Evolutionary conservation across 2,329 filamentous ascomycete species (phyloP), one percentile per base, ranked within the genome.

Genomic region (Penicillium occitanis): DNA sequence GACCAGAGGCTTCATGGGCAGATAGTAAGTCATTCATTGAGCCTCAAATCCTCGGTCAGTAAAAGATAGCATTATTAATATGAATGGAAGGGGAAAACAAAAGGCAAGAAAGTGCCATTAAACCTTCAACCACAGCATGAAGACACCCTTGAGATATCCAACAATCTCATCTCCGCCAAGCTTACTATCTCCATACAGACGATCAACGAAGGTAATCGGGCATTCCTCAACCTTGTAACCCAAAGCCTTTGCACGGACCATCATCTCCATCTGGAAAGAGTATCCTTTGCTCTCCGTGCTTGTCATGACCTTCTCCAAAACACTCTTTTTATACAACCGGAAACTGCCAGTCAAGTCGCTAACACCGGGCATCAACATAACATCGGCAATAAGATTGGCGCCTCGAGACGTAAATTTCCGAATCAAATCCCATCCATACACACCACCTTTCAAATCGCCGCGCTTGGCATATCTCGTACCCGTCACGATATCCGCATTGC

Each of bases 181-280:
- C 85, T 98, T 99, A 76, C 90, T 93, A 83, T 97, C 94, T 37
- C 95, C 95, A 77, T 97, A 99, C 57, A 99, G 80, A 66, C 95
- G 88, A 79, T 99, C 96, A 48, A 98, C 95, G 78, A 99, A 99
- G 28, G 88, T 91, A 71, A 99, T 99, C 13, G 95, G 95, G 68
- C 97, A 94, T 84, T 99, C 95, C 17, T 91, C 92, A 37, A 99
- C 94, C 44, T 89, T 91, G 82, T 88, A 96, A 0, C 95, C 94
- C 91, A 97, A 93, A 17, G 91, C 91, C 87, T 97, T 97, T 40
- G 95, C 95, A 68, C 93, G 86, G 8, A 98, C 94, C 90, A 97
- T 98, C 88, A 99, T 91, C 85, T 97, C 94, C 95, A 99, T 99
- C 87, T 99, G 95, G 85, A 99, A 99, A 48, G 91, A 94, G 79